These are phyloP conservation scores for Lactuca saligna DNA, from an alignment of 129 eudicot species.

Conservation along the genomic window DNA sequence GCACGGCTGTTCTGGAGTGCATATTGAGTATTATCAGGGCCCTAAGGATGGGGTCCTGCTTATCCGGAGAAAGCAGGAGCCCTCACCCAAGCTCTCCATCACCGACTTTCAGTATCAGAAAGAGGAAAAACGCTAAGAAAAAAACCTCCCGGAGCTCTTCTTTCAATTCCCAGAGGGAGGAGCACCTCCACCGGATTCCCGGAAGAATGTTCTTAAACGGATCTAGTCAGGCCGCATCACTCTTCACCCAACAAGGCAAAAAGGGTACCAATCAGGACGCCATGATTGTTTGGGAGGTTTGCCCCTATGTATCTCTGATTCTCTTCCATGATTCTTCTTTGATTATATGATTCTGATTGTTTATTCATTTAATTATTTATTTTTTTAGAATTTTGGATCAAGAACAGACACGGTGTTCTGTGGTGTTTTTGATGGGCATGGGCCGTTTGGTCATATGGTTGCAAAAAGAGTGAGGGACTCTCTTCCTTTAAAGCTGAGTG, in stretches of 20 bases:
- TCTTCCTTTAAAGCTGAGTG: constrained; percentile 75
- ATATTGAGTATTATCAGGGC: constrained; percentile 77
- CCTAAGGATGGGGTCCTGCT: constrained; percentile 99
- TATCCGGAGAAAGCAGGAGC: constrained; percentile 91
- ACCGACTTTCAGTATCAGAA: constrained; percentile 39
- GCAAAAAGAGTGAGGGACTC: constrained; percentile 91
- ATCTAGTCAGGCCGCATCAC: constrained; percentile 72
- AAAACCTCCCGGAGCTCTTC: constrained; percentile 68
- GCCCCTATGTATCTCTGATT: background rate
- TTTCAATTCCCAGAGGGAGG: constrained; percentile 66
- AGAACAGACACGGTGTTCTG: constrained; percentile 83
- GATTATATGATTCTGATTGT: constrained; percentile 4
- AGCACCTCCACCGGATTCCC: constrained; percentile 60
- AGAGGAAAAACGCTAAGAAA: constrained; percentile 47
- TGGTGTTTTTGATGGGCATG: constrained; percentile 93
- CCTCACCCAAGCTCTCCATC: constrained; percentile 70
- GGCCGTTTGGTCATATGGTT: constrained; percentile 90
- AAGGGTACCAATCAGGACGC: constrained; percentile 99
- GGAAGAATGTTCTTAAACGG: constrained; percentile 85
- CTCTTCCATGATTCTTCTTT: background rate
- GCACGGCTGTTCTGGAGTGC: constrained; percentile 91
- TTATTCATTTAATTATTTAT: background rate
- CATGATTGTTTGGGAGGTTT: constrained; percentile 99
- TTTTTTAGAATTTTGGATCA: constrained; percentile 75
- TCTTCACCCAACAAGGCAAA: constrained; percentile 89